Evolutionary conservation across 192 early-diverging fungal species (phyloP).

Genomic region (Coemansia sp.): DNA sequence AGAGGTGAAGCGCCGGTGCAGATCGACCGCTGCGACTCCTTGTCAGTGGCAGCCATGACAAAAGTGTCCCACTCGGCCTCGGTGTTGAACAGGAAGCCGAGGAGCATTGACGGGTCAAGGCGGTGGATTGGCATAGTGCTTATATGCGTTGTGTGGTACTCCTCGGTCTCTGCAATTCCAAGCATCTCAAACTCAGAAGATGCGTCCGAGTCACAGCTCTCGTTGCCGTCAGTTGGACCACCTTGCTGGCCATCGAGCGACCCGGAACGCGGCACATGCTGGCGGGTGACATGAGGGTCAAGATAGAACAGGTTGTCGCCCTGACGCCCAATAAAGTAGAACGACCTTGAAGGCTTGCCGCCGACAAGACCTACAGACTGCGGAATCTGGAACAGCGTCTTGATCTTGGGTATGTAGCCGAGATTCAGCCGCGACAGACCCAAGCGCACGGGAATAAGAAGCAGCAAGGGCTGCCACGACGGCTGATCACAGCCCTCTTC

Average conservation of each 20-base stretch:
- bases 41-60: conserved; percentile 46
- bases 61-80: conserved; percentile 52
- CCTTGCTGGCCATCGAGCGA: conserved; percentile 14
- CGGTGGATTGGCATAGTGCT: conserved; percentile 45
- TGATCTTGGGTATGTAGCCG: conserved; percentile 46
- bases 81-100: conserved; percentile 52
- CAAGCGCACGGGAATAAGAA: conserved; percentile 54
- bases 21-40: conserved; percentile 52
- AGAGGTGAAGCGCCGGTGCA: conserved; percentile 52
- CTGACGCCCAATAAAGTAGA: conserved; percentile 51
- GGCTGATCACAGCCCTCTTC: conserved; percentile 22
- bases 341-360: conserved; percentile 51
- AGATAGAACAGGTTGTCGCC: conserved; percentile 53
- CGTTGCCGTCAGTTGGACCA: conserved; percentile 5
- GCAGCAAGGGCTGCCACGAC: conserved; percentile 37
- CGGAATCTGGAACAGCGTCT: conserved; percentile 51
- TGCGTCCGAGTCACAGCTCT: conserved; percentile 42
- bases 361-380: conserved; percentile 54
- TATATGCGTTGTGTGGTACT: conserved; percentile 52
- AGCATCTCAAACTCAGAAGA: conserved; percentile 46
- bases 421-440: conserved; percentile 47
- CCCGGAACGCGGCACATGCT: conserved; percentile 31
- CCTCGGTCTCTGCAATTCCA: conserved; percentile 31
- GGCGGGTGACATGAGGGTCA: conserved; percentile 53
- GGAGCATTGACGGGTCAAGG: conserved; percentile 54